Percentiles rank a stretch among this genome's conserved stretches.
Evolutionary conservation across 2,329 filamentous ascomycete genomes (phyloP).

Genomic region (Aureobasidium sp.): DNA sequence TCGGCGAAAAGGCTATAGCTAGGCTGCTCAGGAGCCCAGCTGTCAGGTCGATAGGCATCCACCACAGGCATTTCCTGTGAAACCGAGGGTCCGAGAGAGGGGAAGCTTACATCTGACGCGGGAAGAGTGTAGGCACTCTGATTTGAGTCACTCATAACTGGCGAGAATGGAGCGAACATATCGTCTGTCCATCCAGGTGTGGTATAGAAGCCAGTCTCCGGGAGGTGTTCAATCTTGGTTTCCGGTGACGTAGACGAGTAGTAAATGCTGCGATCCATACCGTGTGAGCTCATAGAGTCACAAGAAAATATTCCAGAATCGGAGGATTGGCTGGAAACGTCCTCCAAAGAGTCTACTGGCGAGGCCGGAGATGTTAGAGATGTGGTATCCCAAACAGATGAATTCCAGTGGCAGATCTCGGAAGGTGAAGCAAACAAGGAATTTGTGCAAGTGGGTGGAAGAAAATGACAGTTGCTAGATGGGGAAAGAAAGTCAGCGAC

Average conservation of each 20-base stretch:
- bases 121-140: slow-evolving; percentile 9
- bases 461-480: slow-evolving; percentile 17
- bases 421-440: slow-evolving; percentile 16
- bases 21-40: not conserved
- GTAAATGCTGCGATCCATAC: slow-evolving; percentile 37
- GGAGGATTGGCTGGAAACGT: slow-evolving; percentile 6
- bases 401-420: slow-evolving; percentile 18
- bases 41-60: not conserved
- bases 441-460: slow-evolving; percentile 13
- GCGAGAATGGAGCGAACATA: slow-evolving; percentile 10
- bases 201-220: slow-evolving; percentile 27
- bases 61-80: slow-evolving; percentile 1
- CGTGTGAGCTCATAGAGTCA: slow-evolving; percentile 29
- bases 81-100: not conserved
- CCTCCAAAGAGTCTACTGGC: slow-evolving; percentile 12
- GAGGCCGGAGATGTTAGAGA: slow-evolving; percentile 16
- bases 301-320: slow-evolving; percentile 15
- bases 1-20: slow-evolving; percentile 1
- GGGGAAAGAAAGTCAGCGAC: slow-evolving; percentile 11
- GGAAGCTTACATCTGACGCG: slow-evolving; percentile 8
- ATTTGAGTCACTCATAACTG: slow-evolving; percentile 10
- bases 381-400: slow-evolving; percentile 14
- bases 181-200: slow-evolving; percentile 10
- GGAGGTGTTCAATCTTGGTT: slow-evolving; percentile 27
- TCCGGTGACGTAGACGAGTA: slow-evolving; percentile 25